phyloP scores from a whole-genome alignment of 345 rosid genomes.

The Salix suchowensis region DNA sequence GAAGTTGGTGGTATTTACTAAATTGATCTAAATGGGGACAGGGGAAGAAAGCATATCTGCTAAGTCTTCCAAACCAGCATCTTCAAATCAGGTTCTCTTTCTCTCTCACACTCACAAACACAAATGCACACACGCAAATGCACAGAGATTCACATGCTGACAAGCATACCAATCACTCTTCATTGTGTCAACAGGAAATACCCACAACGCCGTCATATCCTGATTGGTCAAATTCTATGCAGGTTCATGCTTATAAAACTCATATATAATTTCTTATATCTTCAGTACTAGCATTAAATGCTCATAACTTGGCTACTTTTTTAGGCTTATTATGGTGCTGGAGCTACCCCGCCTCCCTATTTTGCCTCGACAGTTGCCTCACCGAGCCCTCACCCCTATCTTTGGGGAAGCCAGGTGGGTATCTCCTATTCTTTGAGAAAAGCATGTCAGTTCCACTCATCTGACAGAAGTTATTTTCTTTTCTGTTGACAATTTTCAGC shows the following conservation, averaged over 20 bases:
- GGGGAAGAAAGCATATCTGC: conserved; percentile 68
- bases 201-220: conserved; percentile 64
- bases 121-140: background rate
- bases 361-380: conserved; percentile 83
- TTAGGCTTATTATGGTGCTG: conserved; percentile 91
- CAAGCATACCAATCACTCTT: conserved; percentile 3
- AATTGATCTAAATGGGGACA: conserved; percentile 54
- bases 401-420: conserved; percentile 90
- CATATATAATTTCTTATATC: background rate
- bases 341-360: conserved; percentile 77
- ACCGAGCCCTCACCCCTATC: conserved; percentile 80
- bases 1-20: conserved; percentile 6
- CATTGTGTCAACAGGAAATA: conserved; percentile 46
- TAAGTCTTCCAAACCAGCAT: conserved; percentile 64
- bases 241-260: conserved; percentile 46
- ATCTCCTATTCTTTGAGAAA: background rate
- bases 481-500: conserved; percentile 45
- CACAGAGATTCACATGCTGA: background rate
- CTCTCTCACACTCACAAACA: background rate
- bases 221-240: conserved; percentile 89
- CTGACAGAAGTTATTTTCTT: background rate
- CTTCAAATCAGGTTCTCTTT: conserved; percentile 61
- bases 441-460: background rate
- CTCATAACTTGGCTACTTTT: conserved; percentile 24
- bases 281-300: conserved; percentile 4